Evolutionary conservation across 495 filamentous ascomycete species (phyloP).

Genomic region (Podospora bellae-mahoneyi): DNA sequence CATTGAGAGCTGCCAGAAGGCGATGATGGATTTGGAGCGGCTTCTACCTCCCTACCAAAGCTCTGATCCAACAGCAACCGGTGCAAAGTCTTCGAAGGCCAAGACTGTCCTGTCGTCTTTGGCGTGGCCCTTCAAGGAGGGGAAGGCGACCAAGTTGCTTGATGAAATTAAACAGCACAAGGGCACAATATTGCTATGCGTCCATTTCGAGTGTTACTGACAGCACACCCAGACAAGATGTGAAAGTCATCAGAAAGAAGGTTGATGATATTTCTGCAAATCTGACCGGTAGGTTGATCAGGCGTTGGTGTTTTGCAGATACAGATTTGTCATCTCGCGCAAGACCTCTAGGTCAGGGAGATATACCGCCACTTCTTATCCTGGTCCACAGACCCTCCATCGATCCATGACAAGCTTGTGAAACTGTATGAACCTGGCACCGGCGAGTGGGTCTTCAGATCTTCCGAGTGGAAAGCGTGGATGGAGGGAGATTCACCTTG

Average conservation of each 20-base stretch:
- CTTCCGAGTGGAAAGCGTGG: constrained; percentile 30
- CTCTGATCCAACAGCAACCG: not conserved
- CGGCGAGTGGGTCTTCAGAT: constrained; percentile 29
- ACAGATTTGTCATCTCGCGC: too few relatives aligned
- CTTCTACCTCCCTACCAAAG: not conserved
- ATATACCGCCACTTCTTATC: too few relatives aligned
- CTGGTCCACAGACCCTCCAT: constrained; percentile 12
- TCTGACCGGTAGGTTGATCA: too few relatives aligned
- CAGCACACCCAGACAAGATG: not conserved
- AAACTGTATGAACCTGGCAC: constrained; percentile 27
- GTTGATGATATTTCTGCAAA: too few relatives aligned
- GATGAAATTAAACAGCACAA: constrained; percentile 18
- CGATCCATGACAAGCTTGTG: constrained; percentile 20
- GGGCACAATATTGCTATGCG: constrained; percentile 10
- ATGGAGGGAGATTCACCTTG: constrained; percentile 21
- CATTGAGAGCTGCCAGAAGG: constrained; percentile 8
- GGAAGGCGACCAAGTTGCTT: constrained; percentile 17
- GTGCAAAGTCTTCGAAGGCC: constrained; percentile 9
- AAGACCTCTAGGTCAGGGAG: too few relatives aligned
- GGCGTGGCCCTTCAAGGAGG: constrained; percentile 17
- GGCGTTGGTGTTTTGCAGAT: too few relatives aligned
- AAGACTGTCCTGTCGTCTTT: constrained; percentile 9
- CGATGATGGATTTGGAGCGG: constrained; percentile 3
- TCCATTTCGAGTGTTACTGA: too few relatives aligned
- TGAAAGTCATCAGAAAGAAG: too few relatives aligned